Base-by-base conservation (phyloP, 345 rosid species). In the Durio zibethinus region DNA sequence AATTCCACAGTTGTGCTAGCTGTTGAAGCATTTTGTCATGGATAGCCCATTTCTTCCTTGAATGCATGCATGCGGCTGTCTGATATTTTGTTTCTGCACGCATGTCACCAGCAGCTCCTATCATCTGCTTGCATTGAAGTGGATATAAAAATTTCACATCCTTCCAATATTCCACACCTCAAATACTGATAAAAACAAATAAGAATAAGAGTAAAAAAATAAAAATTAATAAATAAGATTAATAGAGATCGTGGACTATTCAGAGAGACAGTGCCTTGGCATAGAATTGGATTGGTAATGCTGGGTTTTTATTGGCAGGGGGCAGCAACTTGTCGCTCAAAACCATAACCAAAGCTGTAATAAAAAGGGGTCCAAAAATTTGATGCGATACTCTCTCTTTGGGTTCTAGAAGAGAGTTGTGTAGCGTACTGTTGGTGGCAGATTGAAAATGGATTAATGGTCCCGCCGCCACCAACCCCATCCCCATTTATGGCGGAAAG, bases 401-500 rank as follows among this genome's bases (percentile, higher is more conserved):
- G 14, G 42, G 31, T 74, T 75, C 76, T 64, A 78, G 82, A 78
- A 10, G 31, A 76, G 72, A 48, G 21, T 38, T 23, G 45, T 20
- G 38, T 36, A 36, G 5, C 0, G 38, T 54, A 52, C n/a, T 78
- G 88, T 72, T 81, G 82, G 77, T 68, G 79, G 79, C 78, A 47
- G 77, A 72, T 74, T 80, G 42, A 45, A 76, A 61, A 1, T 27
- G 25, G 61, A 60, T n/a, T n/a, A n/a, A 80, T 81, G 88, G 89
- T 76, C 87, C 87, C 83, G 38, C 78, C 76, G 74, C 23, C 79
- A 10, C 57, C 80, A 66, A 45, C 56, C 45, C 63, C 75, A 71
- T 38, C 82, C 81, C 84, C 80, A 80, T 86, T 84, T 81, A 84
- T 74, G 74, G 79, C 86, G 83, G 90, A 89, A 82, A 89, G 82